Percentiles rank a stretch among this genome's conserved stretches.
phyloP scores from a whole-genome alignment of 352 stramenopile genomes.

The Phytophthora palmivora region DNA sequence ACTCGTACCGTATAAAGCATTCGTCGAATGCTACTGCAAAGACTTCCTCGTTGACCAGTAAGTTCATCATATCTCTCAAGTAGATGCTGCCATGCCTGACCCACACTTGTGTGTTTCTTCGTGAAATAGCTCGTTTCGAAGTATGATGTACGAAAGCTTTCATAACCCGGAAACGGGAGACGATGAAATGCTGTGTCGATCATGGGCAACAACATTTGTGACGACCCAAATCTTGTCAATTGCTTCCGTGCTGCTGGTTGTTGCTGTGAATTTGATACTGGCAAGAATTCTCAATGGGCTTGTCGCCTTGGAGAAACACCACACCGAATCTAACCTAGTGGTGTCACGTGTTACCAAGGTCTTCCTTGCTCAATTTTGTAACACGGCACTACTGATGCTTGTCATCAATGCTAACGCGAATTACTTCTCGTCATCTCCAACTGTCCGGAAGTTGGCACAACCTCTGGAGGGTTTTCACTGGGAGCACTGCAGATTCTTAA shows the following conservation, averaged over 20 bases:
- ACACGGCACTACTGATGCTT: constrained; percentile 79
- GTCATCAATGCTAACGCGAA: constrained; percentile 83
- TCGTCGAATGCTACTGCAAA: constrained; percentile 88
- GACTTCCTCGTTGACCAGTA: constrained; percentile 54
- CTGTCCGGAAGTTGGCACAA: constrained; percentile 26
- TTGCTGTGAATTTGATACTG: constrained; percentile 74
- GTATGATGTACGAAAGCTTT: constrained; percentile 71
- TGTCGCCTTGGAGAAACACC: constrained; percentile 79
- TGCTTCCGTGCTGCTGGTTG: constrained; percentile 73
- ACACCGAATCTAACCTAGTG: constrained; percentile 77
- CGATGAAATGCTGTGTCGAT: constrained; percentile 55
- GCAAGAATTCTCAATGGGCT: constrained; percentile 71
- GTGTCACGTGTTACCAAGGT: constrained; percentile 81
- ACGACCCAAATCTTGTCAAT: constrained; percentile 72
- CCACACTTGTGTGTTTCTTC: background rate
- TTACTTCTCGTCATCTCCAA: constrained; percentile 52
- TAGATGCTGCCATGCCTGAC: too few relatives aligned
- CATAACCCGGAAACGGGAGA: constrained; percentile 44
- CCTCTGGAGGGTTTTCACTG: constrained; percentile 30
- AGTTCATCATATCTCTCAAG: constrained; percentile 8
- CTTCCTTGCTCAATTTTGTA: constrained; percentile 84
- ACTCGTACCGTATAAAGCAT: constrained; percentile 67
- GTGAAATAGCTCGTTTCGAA: constrained; percentile 51
- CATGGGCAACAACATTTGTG: constrained; percentile 74
- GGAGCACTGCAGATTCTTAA: constrained; percentile 58